A percentile compares a stretch with the other conserved stretches of the same genome.
Conservation (phyloP, 495 filamentous ascomycete species). For the Saxophila tyrrhenica region DNA sequence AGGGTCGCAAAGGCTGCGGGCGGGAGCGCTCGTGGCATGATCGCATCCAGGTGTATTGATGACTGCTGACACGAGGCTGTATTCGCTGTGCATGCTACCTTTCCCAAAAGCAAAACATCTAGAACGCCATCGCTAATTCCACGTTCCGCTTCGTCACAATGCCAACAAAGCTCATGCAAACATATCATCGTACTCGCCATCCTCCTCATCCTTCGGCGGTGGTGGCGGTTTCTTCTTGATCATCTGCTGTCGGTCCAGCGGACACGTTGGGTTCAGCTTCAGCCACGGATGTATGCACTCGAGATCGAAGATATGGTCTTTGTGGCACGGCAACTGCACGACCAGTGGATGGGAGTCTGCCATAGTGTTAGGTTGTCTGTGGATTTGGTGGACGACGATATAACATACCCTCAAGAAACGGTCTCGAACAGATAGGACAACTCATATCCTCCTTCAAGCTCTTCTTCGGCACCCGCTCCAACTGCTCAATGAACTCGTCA, state of each 20-base stretch:
- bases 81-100: no score
- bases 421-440: slow-evolving; percentile 80
- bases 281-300: slow-evolving; percentile 95
- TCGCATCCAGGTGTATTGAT: no score
- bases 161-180: slow-evolving; percentile 22
- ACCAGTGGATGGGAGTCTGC: slow-evolving; percentile 53
- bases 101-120: no score
- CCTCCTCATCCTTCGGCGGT: slow-evolving; percentile 35
- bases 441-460: slow-evolving; percentile 51
- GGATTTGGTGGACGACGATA: neutral
- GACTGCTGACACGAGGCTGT: no score
- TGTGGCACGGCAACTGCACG: slow-evolving; percentile 75
- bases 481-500: slow-evolving; percentile 68
- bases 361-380: neutral
- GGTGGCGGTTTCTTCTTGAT: slow-evolving; percentile 58
- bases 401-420: slow-evolving; percentile 62
- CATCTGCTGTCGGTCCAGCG: slow-evolving; percentile 70
- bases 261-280: slow-evolving; percentile 77
- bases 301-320: slow-evolving; percentile 73
- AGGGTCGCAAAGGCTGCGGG: no score
- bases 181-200: slow-evolving; percentile 33
- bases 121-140: slow-evolving; percentile 3
- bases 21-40: no score
- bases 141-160: neutral
- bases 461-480: slow-evolving; percentile 70